Evolutionary conservation across 176 grass and related monocot species (phyloP), one percentile per base, ranked within the genome.

Genomic region (Cocos nucifera): DNA sequence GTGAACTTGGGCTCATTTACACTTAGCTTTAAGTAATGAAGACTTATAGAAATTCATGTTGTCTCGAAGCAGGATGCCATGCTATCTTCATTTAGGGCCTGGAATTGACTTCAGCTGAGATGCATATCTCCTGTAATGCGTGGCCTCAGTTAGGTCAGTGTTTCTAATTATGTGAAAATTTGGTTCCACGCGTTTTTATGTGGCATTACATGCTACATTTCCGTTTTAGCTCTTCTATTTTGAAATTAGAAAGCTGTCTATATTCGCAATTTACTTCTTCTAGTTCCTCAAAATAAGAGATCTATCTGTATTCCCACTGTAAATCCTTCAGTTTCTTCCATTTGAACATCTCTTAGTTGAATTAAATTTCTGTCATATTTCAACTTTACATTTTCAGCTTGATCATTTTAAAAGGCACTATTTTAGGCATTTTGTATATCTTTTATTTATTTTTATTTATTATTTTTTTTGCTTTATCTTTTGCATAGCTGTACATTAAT

Each of bases 31-130:
- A 27, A 61, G 58, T 35, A 61, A 27, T 32, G 3, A 8, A 61
- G 26, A 35, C 58, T 61, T 32, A 32, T 32, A 61, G 25, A 61
- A 61, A 15, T 61, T 61, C 24, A 32, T 61, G 30, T 61, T 19
- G 16, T 39, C 23, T 27, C 58, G 17, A 35, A 61, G 58, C 17
- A 61, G 58, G 58, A 61, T 61, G 15, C 15, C 58, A 32, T 61
- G 58, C 58, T 61, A 61, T 32, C 58, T 61, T 61, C 58, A 61
- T 61, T 61, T 61, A 61, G 28, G 24, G 58, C 24, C 58, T 30
- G 27, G 27, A 61, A 39, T 16, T 61, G 57, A 60, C 27, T 61
- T 61, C 27, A 39, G 58, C 58, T 61, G 58, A 61, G 58, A 61
- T 39, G 58, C 58, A 61, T 61, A 8, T 61, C 27, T 61, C 58